These are phyloP conservation scores for Eucalyptus marginata DNA, from an alignment of 345 rosid genomes.

Conservation along the genomic window DNA sequence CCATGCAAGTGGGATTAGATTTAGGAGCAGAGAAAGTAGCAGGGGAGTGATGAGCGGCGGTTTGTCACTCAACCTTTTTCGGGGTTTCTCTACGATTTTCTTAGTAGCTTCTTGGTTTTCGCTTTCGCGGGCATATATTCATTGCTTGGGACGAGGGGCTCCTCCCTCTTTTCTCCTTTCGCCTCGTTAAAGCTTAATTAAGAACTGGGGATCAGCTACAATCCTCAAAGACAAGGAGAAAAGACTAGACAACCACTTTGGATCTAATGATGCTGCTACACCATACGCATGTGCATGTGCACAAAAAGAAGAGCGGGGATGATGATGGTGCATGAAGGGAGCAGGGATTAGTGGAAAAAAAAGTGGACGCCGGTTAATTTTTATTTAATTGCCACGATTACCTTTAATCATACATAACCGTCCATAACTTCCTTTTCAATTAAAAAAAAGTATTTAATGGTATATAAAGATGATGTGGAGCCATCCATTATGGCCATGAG, in stretches of 20 bases:
- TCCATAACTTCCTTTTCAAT: neutral
- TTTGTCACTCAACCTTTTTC: neutral
- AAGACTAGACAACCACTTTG: neutral
- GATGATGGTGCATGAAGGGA: neutral
- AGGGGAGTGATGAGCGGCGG: neutral
- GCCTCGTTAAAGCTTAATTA: neutral
- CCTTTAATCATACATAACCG: neutral
- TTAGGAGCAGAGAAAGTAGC: neutral
- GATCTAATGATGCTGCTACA: neutral
- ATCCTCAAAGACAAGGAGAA: neutral
- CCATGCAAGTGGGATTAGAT: neutral
- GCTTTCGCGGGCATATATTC: neutral
- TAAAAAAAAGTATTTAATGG: neutral
- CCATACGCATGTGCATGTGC: neutral
- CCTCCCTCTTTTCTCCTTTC: neutral
- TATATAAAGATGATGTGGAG: neutral
- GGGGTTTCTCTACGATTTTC: neutral
- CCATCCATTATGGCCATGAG: neutral
- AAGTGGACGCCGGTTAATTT: neutral
- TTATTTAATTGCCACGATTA: neutral
- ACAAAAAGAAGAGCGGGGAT: neutral
- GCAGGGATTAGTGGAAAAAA: neutral
- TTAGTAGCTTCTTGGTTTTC: neutral
- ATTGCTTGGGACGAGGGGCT: neutral
- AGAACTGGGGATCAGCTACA: neutral